Percentiles rank a stretch among this genome's conserved stretches.
Evolutionary conservation across 1,139 yeast species (phyloP).

Genomic region (Hyphopichia fennica): DNA sequence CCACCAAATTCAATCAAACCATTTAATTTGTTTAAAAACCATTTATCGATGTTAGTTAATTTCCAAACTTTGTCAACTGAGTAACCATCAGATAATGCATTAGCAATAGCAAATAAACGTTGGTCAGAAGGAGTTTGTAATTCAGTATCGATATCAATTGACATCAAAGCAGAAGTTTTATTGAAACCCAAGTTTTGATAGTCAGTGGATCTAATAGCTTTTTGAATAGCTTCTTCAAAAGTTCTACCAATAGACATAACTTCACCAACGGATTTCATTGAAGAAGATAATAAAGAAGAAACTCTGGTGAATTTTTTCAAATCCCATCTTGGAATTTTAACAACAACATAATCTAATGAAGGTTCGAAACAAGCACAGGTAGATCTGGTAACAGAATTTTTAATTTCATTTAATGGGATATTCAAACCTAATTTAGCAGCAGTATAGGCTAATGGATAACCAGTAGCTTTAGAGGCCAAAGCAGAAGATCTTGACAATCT

Average conservation of each 20-base stretch:
- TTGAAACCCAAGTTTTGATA: slow-evolving; percentile 94
- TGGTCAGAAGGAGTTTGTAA: slow-evolving; percentile 95
- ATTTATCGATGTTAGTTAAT: slow-evolving; percentile 90
- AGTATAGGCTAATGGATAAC: slow-evolving; percentile 96
- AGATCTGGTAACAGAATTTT: slow-evolving; percentile 94
- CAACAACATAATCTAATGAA: slow-evolving; percentile 92
- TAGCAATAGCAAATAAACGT: slow-evolving; percentile 94
- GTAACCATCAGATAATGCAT: slow-evolving; percentile 83
- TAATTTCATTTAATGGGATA: slow-evolving; percentile 90
- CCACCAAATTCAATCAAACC: slow-evolving; percentile 71
- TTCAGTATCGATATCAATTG: slow-evolving; percentile 86
- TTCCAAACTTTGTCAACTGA: slow-evolving; percentile 91
- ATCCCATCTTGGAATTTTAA: slow-evolving; percentile 99
- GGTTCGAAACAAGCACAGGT: slow-evolving; percentile 98
- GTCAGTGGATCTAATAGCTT: slow-evolving; percentile 96
- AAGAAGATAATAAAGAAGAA: slow-evolving; percentile 79
- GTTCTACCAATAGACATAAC: slow-evolving; percentile 99
- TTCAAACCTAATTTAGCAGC: slow-evolving; percentile 98
- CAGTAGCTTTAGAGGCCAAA: slow-evolving; percentile 97
- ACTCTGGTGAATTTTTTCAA: slow-evolving; percentile 93
- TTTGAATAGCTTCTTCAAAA: slow-evolving; percentile 96
- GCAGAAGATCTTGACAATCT: slow-evolving; percentile 97
- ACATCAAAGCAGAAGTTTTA: slow-evolving; percentile 81
- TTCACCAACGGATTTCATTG: slow-evolving; percentile 99
- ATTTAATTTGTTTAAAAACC: slow-evolving; percentile 90